Conservation (phyloP, 495 filamentous ascomycete species). For the Pyronema domesticum region DNA sequence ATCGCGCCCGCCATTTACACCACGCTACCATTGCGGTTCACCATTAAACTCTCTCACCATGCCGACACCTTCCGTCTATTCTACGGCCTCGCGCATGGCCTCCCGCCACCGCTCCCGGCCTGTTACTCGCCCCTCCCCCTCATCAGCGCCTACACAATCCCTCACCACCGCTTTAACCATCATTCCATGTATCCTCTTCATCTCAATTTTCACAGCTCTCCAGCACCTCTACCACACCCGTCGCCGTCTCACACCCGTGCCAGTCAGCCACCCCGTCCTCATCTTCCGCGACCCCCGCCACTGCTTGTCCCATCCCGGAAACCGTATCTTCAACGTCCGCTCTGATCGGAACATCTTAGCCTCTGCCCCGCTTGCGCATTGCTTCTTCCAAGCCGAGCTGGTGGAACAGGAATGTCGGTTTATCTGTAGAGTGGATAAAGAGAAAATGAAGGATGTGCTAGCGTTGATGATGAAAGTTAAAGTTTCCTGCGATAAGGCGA, state of each 20-base stretch:
- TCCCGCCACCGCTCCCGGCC: too few relatives aligned
- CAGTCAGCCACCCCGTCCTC: background rate
- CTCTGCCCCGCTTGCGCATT: background rate
- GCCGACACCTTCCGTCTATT: too few relatives aligned
- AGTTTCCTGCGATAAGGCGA: background rate
- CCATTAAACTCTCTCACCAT: too few relatives aligned
- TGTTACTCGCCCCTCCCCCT: too few relatives aligned
- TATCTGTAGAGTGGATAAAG: background rate
- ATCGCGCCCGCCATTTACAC: too few relatives aligned
- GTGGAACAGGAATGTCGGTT: background rate
- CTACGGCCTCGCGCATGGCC: too few relatives aligned
- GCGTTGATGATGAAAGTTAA: constrained; percentile 1
- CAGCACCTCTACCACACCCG: constrained; percentile 2
- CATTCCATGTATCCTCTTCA: background rate
- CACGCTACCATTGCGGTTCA: too few relatives aligned
- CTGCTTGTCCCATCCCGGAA: background rate
- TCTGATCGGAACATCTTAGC: constrained; percentile 4
- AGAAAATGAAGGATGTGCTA: constrained; percentile 1
- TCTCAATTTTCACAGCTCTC: background rate
- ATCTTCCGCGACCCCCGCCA: background rate
- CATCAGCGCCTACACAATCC: too few relatives aligned
- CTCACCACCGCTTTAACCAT: background rate
- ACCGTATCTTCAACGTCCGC: constrained; percentile 5
- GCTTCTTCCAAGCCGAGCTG: constrained; percentile 3
- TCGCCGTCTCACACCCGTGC: background rate